These are phyloP conservation scores for Luzula sylvatica DNA, from an alignment of 176 grass and related monocot genomes.

Conservation along the genomic window DNA sequence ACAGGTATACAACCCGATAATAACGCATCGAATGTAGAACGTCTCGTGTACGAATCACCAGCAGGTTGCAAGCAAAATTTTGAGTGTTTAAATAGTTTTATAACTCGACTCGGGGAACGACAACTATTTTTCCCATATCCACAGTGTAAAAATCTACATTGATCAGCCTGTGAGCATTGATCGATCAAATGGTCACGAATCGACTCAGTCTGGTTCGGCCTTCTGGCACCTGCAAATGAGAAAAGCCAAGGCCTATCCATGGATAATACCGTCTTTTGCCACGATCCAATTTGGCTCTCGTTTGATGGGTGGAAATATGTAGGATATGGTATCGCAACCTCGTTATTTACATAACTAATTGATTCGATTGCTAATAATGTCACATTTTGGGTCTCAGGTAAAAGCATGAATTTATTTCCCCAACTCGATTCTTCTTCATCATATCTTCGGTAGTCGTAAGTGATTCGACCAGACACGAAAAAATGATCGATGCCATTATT, in stretches of 20 bases:
- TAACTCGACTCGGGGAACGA: constrained; percentile 21
- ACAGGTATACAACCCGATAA: constrained; percentile 52
- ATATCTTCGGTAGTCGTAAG: constrained; percentile 45
- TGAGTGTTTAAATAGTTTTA: constrained; percentile 28
- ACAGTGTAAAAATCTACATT: constrained; percentile 40
- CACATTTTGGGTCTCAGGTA: constrained; percentile 35
- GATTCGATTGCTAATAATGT: constrained; percentile 48
- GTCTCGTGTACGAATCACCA: constrained; percentile 49
- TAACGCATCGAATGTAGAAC: constrained; percentile 45
- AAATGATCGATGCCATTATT: constrained; percentile 49
- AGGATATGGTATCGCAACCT: constrained; percentile 56
- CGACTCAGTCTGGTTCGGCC: background rate
- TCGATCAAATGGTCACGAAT: constrained; percentile 47
- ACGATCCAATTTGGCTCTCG: constrained; percentile 23
- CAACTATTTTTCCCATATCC: constrained; percentile 26
- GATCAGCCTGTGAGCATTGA: constrained; percentile 16
- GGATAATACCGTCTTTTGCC: constrained; percentile 29
- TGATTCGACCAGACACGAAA: constrained; percentile 36
- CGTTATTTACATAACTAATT: constrained; percentile 22
- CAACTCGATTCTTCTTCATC: constrained; percentile 17
- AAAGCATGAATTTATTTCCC: constrained; percentile 42
- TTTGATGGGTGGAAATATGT: constrained; percentile 57
- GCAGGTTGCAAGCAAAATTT: constrained; percentile 54
- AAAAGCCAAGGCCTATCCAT: constrained; percentile 27
- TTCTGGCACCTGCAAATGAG: constrained; percentile 43